Evolutionary conservation across 2,329 filamentous ascomycete species (phyloP).

Genomic region (Trichoderma asperellum): DNA sequence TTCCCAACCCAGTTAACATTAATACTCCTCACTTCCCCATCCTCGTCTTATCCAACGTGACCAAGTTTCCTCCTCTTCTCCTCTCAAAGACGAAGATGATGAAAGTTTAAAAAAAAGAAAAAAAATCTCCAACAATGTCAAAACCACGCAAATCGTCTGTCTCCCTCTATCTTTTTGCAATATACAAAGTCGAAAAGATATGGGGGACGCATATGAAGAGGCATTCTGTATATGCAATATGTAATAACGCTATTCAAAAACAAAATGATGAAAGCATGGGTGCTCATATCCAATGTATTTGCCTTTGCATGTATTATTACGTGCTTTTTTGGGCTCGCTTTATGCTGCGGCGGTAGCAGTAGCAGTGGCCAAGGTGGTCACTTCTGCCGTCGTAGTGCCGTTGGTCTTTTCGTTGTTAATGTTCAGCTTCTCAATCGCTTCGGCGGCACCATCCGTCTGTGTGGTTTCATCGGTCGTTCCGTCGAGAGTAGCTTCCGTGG

Average conservation of each 20-base stretch:
- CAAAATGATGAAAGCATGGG: neutral
- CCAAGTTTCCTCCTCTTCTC: neutral
- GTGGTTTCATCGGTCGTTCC: conserved; percentile 37
- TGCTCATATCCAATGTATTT: conserved; percentile 11
- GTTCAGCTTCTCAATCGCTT: conserved; percentile 41
- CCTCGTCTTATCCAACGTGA: neutral
- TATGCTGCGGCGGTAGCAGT: conserved; percentile 18
- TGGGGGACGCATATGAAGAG: conserved; percentile 1
- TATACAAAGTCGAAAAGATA: neutral
- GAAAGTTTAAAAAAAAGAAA: neutral
- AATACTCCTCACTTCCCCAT: neutral
- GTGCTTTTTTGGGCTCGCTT: conserved; percentile 1
- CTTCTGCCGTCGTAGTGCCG: conserved; percentile 6
- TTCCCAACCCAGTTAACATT: conserved; percentile 6
- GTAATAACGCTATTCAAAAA: conserved; percentile 13
- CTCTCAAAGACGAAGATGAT: neutral
- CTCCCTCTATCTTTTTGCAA: neutral
- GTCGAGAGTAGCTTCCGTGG: conserved; percentile 29
- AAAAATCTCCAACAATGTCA: neutral
- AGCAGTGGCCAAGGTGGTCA: conserved; percentile 14
- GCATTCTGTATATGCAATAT: conserved; percentile 26
- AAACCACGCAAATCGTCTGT: neutral
- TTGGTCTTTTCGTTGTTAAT: conserved; percentile 37
- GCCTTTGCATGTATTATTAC: conserved; percentile 2
- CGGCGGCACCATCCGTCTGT: conserved; percentile 38